Percentiles rank a stretch among this genome's conserved stretches.
These are phyloP conservation scores for Bondarzewia mesenterica DNA, from an alignment of 1,284 basidiomycete genomes.

Conservation along the genomic window DNA sequence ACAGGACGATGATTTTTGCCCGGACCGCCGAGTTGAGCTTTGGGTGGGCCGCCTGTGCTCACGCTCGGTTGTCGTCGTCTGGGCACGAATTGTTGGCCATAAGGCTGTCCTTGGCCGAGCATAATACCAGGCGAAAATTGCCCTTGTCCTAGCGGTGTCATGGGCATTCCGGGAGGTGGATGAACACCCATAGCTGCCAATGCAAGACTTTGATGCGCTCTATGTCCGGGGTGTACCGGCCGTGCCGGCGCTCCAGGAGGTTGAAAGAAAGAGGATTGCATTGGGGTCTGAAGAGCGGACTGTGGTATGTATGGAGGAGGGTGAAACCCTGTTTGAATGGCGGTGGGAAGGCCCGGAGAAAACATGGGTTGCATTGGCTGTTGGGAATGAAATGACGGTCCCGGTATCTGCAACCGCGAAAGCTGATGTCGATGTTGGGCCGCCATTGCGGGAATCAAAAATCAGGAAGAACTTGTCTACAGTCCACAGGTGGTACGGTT, in stretches of 20 bases:
- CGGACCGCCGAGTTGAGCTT: slow-evolving; percentile 71
- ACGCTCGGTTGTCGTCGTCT: slow-evolving; percentile 59
- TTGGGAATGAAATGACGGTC: slow-evolving; percentile 20
- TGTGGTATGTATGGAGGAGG: slow-evolving; percentile 36
- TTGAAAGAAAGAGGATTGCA: slow-evolving; percentile 55
- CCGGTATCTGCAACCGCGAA: slow-evolving; percentile 26
- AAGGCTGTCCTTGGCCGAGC: slow-evolving; percentile 36
- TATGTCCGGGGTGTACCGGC: slow-evolving; percentile 38
- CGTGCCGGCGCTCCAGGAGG: slow-evolving; percentile 33
- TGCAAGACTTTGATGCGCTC: slow-evolving; percentile 52
- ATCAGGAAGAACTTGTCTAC: not conserved
- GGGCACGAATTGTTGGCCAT: slow-evolving; percentile 30
- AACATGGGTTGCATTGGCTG: slow-evolving; percentile 36
- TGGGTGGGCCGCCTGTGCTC: slow-evolving; percentile 67
- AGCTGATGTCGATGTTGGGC: slow-evolving; percentile 18
- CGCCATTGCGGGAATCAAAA: slow-evolving; percentile 1
- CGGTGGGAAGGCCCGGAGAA: slow-evolving; percentile 58
- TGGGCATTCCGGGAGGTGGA: slow-evolving; percentile 45
- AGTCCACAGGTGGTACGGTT: not conserved
- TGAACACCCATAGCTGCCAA: slow-evolving; percentile 50
- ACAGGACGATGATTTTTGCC: slow-evolving; percentile 64
- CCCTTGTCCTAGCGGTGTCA: slow-evolving; percentile 51
- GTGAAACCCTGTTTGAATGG: slow-evolving; percentile 50
- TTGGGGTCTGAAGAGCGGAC: slow-evolving; percentile 54
- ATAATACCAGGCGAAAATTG: slow-evolving; percentile 48